Base-by-base conservation (phyloP, 192 early-diverging fungal species). In the Podila horticola region DNA sequence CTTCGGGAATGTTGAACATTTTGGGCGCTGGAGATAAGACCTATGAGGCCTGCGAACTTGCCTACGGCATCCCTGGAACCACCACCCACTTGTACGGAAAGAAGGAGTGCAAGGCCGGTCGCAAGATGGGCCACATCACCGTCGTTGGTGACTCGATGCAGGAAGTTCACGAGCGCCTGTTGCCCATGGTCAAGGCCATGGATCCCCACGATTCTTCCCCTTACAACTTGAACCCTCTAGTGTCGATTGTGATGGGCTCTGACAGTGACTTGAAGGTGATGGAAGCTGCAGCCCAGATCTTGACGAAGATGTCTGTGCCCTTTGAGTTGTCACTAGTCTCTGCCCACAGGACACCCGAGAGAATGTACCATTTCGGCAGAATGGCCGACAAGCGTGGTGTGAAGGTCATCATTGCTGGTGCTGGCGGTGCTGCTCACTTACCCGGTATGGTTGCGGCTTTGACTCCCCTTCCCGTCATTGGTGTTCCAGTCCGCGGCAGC, bases 401-500 rank as follows among this genome's bases (percentile, higher is more conserved):
- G 22, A 96, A 97, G 83, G 97, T 94, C 20, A 98, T 99, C 65
- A 98, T 99, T 85, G 98, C 98, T 13, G 98, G 94, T 31, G 98
- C 98, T 45, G 98, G 98, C 29, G 98, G 98, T 55, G 98, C 98
- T 10, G 98, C 98, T 19, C 97, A 98, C 86, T 87, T 99, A 61
- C 98, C 98, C 7, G 98, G 98, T 28, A 99, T 99, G 98, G 97
- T 99, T 8, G 98, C 98, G 28, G 96, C 96, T 29, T 86, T 98
- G 72, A 98, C 98, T 4, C 94, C 96, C n/a, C 84, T 99, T 20
- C 98, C 97, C 7, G 98, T 99, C 51, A 94, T 99, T 67, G 98
- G 98, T 49, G 97, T 98, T 3, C 98, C 98, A 22, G 94, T 99
- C 34, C 95, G 95, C 55, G 92, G 97, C 45, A 95, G 92, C 74